A percentile compares a stretch with the other conserved stretches of the same genome.
Evolutionary conservation across 805 yeast species (phyloP).

Genomic region (Teunomyces lycoperdinae): DNA sequence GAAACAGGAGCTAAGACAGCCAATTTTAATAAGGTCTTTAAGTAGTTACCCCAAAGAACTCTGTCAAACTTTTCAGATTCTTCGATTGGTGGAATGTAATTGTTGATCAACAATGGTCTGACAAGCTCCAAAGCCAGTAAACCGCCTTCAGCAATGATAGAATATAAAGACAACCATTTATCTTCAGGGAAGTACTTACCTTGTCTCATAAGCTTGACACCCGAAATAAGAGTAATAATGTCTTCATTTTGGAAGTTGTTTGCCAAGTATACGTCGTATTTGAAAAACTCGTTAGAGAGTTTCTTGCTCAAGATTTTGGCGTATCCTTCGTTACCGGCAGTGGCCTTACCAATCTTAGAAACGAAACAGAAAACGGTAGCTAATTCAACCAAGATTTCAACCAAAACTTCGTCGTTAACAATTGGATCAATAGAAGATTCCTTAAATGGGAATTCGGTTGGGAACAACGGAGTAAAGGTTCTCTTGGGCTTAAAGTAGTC

Average conservation of each 20-base stretch:
- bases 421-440: constrained; percentile 70
- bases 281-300: constrained; percentile 35
- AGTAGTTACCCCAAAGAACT: constrained; percentile 65
- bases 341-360: constrained; percentile 46
- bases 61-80: constrained; percentile 54
- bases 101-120: constrained; percentile 46
- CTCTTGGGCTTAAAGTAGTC: constrained; percentile 56
- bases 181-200: constrained; percentile 62
- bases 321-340: constrained; percentile 44
- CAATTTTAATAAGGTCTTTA: constrained; percentile 54
- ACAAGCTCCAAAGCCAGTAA: constrained; percentile 53
- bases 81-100: constrained; percentile 52
- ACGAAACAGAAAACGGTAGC: constrained; percentile 58
- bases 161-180: constrained; percentile 71
- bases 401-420: constrained; percentile 64
- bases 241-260: constrained; percentile 44
- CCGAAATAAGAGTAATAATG: constrained; percentile 41
- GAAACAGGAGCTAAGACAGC: constrained; percentile 68
- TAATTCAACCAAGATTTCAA: constrained; percentile 70
- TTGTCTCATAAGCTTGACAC: constrained; percentile 50
- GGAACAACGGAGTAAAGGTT: constrained; percentile 68
- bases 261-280: constrained; percentile 40
- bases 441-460: constrained; percentile 60
- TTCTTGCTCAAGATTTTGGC: constrained; percentile 33
- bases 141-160: constrained; percentile 55